Base-by-base conservation (phyloP, 371 early-diverging fungal genomes). In the Rhizopus stolonifer region DNA sequence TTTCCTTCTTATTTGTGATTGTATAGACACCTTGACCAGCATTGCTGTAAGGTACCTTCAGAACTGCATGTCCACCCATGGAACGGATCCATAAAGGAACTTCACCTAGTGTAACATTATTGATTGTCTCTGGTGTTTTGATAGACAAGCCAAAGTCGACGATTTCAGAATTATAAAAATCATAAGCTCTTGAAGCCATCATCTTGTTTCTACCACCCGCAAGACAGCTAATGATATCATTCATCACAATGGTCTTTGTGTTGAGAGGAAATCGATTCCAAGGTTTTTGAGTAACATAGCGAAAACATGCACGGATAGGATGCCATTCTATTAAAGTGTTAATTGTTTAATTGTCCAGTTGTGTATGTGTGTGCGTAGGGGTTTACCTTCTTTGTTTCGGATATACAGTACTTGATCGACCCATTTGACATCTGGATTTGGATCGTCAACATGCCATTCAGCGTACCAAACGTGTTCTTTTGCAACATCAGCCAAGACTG, bases 161-260 rank as follows among this genome's bases (percentile, higher is more conserved):
- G 39, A 86, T 67, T 54, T 94, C 93, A 1, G 90, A 80, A 63
- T 95, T 95, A 53, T 87, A 84, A 47, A 94, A 86, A 59, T 93
- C 94, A 69, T 94, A 95, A 3, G 95, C 93, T 52, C 90, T 74
- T 15, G 91, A 85, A 2, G 95, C 95, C 92, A 95, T 92, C 89
- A 90, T 91, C 72, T 95, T 95, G 76, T 95, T 95, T 34, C 94
- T 84, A 15, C 95, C 95, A 39, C 95, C 95, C 17, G 95, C 94
- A 2, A 95, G 67, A 65, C 95, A 95, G 13, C 92, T 87, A n/a
- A 95, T 85, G 52, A 91, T 89, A 60, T 88, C 80, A 67, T 95
- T 95, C 77, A 95, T 82, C 4, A 95, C 88, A n/a, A 91, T 60
- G 0, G 95, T 95, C 46, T 83, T 83, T 3, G 89, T 79, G 52